These are phyloP conservation scores for Endocarpon pusillum DNA, from an alignment of 495 filamentous ascomycete genomes.

Conservation along the genomic window DNA sequence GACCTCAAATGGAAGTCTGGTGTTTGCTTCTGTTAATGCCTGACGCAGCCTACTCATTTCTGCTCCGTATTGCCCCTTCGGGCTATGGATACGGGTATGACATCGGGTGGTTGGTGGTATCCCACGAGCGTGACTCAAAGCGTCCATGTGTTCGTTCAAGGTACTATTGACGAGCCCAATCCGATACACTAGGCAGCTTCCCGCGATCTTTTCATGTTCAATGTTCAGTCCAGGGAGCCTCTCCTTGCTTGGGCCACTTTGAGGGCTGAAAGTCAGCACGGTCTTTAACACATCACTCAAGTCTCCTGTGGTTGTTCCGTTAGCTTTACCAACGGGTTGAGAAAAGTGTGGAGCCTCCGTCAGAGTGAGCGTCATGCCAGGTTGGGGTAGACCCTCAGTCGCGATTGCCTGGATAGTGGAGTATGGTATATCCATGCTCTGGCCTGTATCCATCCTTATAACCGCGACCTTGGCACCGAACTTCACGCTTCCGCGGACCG, in stretches of 20 bases:
- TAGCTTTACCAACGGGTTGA: background rate
- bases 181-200: conserved; percentile 3
- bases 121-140: background rate
- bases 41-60: background rate
- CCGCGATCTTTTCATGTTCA: background rate
- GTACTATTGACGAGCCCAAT: background rate
- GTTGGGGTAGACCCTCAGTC: conserved; percentile 9
- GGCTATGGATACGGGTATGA: background rate
- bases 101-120: background rate
- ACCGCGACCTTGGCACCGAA: conserved; percentile 19
- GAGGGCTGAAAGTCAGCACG: conserved; percentile 6
- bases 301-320: conserved; percentile 1
- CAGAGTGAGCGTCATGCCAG: conserved; percentile 1
- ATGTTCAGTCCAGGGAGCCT: background rate
- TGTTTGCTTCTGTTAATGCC: background rate
- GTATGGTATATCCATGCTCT: background rate
- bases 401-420: conserved; percentile 4
- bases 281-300: conserved; percentile 5
- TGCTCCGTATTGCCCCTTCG: background rate
- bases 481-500: conserved; percentile 15
- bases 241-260: conserved; percentile 7
- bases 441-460: background rate
- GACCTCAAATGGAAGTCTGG: conserved; percentile 4
- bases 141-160: background rate
- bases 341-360: conserved; percentile 1